phyloP scores from a whole-genome alignment of 2,329 filamentous ascomycete genomes.

The Aciculosporium take region DNA sequence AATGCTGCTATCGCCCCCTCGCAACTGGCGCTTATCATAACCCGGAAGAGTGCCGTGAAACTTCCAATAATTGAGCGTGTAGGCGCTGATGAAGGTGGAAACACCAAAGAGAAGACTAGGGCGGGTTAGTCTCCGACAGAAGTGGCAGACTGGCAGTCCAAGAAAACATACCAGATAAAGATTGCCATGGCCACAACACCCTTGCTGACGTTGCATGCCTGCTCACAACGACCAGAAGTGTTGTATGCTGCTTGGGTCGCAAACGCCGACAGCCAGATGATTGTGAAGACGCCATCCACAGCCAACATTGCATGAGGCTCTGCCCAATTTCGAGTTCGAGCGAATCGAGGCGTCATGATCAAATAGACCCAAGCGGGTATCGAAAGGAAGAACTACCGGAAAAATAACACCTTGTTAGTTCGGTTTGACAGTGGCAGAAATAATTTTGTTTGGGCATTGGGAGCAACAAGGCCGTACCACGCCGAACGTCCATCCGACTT shows the following conservation, averaged over 20 bases:
- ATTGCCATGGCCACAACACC: slow-evolving; percentile 48
- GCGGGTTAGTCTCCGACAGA: background rate
- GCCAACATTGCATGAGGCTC: slow-evolving; percentile 46
- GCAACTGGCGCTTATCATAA: slow-evolving; percentile 36
- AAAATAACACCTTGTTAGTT: background rate
- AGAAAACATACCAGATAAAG: slow-evolving; percentile 41
- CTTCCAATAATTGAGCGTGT: slow-evolving; percentile 47
- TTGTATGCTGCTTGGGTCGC: slow-evolving; percentile 52
- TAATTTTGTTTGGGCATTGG: background rate
- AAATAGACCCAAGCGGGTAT: slow-evolving; percentile 52
- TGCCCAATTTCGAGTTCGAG: slow-evolving; percentile 45
- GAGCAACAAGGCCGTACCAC: slow-evolving; percentile 32
- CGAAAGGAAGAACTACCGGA: slow-evolving; percentile 45
- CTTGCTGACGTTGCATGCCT: slow-evolving; percentile 46
- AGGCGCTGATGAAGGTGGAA: slow-evolving; percentile 42
- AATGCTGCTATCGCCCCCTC: slow-evolving; percentile 35
- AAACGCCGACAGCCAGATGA: slow-evolving; percentile 55
- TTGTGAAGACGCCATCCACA: slow-evolving; percentile 41
- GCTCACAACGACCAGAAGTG: slow-evolving; percentile 37
- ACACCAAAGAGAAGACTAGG: slow-evolving; percentile 40
- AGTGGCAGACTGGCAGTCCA: background rate
- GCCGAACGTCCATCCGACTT: slow-evolving; percentile 49
- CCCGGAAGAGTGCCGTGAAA: slow-evolving; percentile 48
- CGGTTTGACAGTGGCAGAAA: background rate
- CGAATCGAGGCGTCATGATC: slow-evolving; percentile 48